Conservation (phyloP, 306 rosid species). For the Prosopis cineraria region DNA sequence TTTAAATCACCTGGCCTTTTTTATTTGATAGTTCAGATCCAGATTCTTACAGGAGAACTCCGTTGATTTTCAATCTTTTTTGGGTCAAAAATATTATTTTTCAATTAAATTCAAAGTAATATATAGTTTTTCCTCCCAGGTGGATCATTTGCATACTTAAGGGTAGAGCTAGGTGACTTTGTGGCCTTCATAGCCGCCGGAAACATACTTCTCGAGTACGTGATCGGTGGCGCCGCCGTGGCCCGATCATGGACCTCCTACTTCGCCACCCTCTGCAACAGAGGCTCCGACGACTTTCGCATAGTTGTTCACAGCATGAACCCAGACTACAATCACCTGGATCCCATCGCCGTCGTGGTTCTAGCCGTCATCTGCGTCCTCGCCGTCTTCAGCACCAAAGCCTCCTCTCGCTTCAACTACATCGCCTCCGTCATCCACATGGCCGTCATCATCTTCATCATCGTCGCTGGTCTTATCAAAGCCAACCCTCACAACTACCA, state of each 20-base stretch:
- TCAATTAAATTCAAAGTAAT: no score
- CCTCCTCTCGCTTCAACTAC: constrained; percentile 79
- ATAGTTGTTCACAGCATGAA: constrained; percentile 41
- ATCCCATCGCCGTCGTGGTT: constrained; percentile 65
- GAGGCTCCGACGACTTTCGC: constrained; percentile 51
- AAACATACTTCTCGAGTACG: constrained; percentile 73
- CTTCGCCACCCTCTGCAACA: constrained; percentile 72
- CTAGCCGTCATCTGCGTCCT: constrained; percentile 45
- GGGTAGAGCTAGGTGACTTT: constrained; percentile 85
- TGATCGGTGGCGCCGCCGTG: constrained; percentile 67
- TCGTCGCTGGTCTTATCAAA: constrained; percentile 66
- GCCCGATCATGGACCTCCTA: constrained; percentile 89
- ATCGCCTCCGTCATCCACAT: constrained; percentile 68
- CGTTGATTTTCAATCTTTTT: no score
- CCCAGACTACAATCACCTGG: constrained; percentile 52
- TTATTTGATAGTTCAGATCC: no score
- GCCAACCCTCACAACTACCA: constrained; percentile 58
- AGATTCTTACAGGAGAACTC: no score
- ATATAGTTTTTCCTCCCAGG: constrained; percentile 38
- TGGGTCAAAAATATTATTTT: no score
- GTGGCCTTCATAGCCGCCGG: constrained; percentile 83
- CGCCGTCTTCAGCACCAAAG: constrained; percentile 76
- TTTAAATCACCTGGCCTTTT: no score
- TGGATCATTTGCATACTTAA: constrained; percentile 79
- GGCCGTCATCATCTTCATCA: constrained; percentile 57